These are phyloP conservation scores for Aspergillus carbonarius DNA, from an alignment of 2,329 filamentous ascomycete genomes.

Conservation along the genomic window DNA sequence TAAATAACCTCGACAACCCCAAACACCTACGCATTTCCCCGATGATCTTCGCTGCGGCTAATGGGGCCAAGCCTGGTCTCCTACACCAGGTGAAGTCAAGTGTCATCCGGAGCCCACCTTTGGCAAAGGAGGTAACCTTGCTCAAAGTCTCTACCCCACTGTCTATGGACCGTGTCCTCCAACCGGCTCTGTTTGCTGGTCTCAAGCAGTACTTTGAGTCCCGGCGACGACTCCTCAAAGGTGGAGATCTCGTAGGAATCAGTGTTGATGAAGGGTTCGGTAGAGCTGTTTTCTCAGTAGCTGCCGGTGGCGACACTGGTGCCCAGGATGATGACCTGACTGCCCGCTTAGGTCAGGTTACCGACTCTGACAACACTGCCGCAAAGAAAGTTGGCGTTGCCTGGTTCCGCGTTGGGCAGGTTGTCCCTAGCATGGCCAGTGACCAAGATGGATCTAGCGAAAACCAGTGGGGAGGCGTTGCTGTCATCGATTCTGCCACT, in stretches of 20 bases:
- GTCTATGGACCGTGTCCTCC: conserved; percentile 79
- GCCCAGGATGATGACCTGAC: conserved; percentile 70
- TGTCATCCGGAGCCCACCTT: conserved; percentile 52
- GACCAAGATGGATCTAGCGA: conserved; percentile 61
- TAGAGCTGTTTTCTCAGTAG: conserved; percentile 72
- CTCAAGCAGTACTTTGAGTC: conserved; percentile 86
- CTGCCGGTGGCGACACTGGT: conserved; percentile 54
- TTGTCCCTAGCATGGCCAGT: conserved; percentile 50
- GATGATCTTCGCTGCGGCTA: conserved; percentile 35
- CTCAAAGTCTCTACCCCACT: conserved; percentile 86
- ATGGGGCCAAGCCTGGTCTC: conserved; percentile 59
- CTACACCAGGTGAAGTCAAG: conserved; percentile 49
- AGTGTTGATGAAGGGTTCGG: conserved; percentile 85
- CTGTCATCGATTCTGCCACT: conserved; percentile 78
- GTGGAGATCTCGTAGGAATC: conserved; percentile 84
- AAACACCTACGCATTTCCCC: conserved; percentile 77
- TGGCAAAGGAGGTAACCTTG: conserved; percentile 77
- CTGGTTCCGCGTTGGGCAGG: conserved; percentile 88
- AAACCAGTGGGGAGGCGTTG: conserved; percentile 80
- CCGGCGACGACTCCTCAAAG: conserved; percentile 77
- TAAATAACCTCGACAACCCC: conserved; percentile 79
- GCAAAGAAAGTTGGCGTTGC: conserved; percentile 64
- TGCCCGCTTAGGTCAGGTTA: conserved; percentile 38
- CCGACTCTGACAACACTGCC: conserved; percentile 23
- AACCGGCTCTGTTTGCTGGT: conserved; percentile 81